Conservation (phyloP, 129 eudicot species). For the Chrysanthemum makinoi region DNA sequence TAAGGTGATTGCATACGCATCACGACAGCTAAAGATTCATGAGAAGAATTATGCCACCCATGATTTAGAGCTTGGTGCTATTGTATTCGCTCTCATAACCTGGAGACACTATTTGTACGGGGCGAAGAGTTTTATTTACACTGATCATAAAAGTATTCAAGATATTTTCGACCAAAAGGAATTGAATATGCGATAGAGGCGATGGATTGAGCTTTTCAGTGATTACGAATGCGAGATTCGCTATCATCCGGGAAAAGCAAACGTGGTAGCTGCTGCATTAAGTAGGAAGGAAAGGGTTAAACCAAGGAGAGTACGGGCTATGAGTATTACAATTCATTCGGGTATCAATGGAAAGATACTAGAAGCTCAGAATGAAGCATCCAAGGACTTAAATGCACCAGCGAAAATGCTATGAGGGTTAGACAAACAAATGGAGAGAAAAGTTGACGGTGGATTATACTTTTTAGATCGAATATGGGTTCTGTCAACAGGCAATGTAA, state of each 20-base stretch:
- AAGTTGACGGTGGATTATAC: too few species aligned
- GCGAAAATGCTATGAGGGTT: too few species aligned
- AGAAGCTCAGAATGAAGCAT: too few species aligned
- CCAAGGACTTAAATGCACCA: too few species aligned
- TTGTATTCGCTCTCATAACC: neutral
- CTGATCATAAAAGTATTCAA: neutral
- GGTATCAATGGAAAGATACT: too few species aligned
- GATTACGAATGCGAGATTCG: neutral
- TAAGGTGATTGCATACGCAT: neutral
- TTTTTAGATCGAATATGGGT: too few species aligned
- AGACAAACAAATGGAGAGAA: too few species aligned
- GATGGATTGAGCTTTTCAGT: neutral
- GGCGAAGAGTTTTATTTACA: neutral
- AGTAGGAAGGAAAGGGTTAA: neutral
- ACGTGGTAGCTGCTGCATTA: neutral
- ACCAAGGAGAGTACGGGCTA: neutral
- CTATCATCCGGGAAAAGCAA: neutral
- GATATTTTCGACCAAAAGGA: neutral
- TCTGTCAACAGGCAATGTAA: too few species aligned
- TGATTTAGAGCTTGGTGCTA: neutral
- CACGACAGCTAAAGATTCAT: neutral
- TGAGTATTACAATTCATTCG: neutral
- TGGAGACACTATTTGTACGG: neutral
- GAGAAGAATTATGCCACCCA: neutral
- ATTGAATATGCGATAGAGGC: neutral